Conservation (phyloP, 352 stramenopile genomes). For the Phytophthora kernoviae region DNA sequence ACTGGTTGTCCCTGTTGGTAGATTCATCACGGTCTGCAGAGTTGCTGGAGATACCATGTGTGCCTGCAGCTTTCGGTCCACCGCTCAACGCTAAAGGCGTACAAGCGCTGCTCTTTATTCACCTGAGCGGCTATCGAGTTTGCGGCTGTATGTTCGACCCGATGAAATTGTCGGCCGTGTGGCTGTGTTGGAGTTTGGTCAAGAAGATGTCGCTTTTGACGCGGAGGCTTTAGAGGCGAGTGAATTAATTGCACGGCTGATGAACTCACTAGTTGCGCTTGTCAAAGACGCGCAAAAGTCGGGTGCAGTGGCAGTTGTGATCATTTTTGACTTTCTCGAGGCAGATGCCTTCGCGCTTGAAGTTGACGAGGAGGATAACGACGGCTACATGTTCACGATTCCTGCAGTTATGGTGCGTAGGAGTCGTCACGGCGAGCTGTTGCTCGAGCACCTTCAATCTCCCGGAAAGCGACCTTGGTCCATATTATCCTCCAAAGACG, state of each 20-base stretch:
- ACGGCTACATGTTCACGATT: conserved; percentile 47
- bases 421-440: conserved; percentile 48
- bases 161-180: conserved; percentile 68
- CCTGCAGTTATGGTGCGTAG: conserved; percentile 76
- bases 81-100: conserved; percentile 39
- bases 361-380: conserved; percentile 41
- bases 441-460: conserved; percentile 56
- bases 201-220: conserved; percentile 62
- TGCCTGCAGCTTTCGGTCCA: conserved; percentile 61
- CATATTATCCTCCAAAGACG: conserved; percentile 64
- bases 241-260: conserved; percentile 67
- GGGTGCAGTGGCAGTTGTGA: conserved; percentile 53
- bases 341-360: conserved; percentile 71
- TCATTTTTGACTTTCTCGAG: conserved; percentile 76
- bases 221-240: conserved; percentile 55
- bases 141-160: conserved; percentile 68
- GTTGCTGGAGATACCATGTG: conserved; percentile 61
- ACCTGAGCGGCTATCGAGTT: conserved; percentile 59
- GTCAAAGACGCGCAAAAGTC: conserved; percentile 74
- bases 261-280: conserved; percentile 71
- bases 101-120: conserved; percentile 65
- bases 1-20: conserved; percentile 55
- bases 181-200: conserved; percentile 73
- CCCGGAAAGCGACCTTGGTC: conserved; percentile 39
- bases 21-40: conserved; percentile 26